Base-by-base conservation (phyloP, 1,284 basidiomycete genomes). In the Omphalotus olearius region DNA sequence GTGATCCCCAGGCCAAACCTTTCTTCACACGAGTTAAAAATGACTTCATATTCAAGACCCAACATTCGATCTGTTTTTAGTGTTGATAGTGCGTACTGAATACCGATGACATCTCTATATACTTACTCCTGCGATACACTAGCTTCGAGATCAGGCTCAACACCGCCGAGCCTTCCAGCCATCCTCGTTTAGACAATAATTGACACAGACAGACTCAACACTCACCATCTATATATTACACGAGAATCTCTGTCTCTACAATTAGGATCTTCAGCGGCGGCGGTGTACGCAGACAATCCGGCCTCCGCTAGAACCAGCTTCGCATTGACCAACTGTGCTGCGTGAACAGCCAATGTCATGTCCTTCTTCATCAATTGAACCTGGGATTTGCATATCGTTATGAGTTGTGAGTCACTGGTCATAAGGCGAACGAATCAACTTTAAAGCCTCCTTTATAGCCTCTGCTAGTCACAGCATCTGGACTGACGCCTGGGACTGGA, bases 331-430 rank as follows among this genome's bases (percentile, higher is more conserved):
- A 65, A 55, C 38, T 60, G 58, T 5, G 71, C 69, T 17, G 69
- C 68, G 17, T 65, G 61, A 2, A 68, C 60, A 1, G 71, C 71
- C 23, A 73, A 59, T 10, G 59, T 56, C 59, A 72, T 66, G 43
- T 72, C 70, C 57, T 72, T 73, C 57, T 70, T 72, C 70, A 73
- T 72, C 33, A 72, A 47, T 46, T 73, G 67, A 7, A 72, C 63
- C 68, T 69, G 50, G 6, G 26, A n/a, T 23, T 38, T 16, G 18
- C 13, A 33, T 7, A 33, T 33, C 9, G 9, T 33, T 13, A 33
- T 18, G 55, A 33, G 17, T 16, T 33, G 11, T 7, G 20, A 38
- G 18, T 11, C 16, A 37, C 16, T 11, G 9, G n/a, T 9, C 14
- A 20, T 42, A 40, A 10, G 7, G 7, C 23, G 41, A 6, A 11